A percentile compares a stretch with the other conserved stretches of the same genome.
Conservation (phyloP, 2,329 filamentous ascomycete genomes). For the Venturia carpophila region DNA sequence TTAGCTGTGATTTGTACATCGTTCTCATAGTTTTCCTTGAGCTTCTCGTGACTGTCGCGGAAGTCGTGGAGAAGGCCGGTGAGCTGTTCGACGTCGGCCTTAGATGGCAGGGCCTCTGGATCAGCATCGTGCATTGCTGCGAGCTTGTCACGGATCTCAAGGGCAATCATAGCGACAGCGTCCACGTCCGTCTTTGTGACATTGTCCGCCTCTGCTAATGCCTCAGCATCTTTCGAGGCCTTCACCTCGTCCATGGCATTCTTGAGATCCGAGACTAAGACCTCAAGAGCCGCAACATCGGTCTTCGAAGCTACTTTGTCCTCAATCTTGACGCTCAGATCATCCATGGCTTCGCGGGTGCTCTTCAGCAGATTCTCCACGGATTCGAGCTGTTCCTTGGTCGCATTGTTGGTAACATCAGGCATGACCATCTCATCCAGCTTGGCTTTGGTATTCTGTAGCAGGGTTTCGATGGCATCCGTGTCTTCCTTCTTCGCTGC, state of each 20-base stretch:
- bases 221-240: slow-evolving; percentile 38
- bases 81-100: slow-evolving; percentile 66
- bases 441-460: slow-evolving; percentile 81
- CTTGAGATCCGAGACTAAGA: slow-evolving; percentile 70
- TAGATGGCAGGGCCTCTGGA: slow-evolving; percentile 61
- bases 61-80: slow-evolving; percentile 43
- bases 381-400: slow-evolving; percentile 51
- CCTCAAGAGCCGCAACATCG: slow-evolving; percentile 68
- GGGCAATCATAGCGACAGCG: slow-evolving; percentile 66
- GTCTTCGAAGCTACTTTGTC: slow-evolving; percentile 64
- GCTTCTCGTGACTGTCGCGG: slow-evolving; percentile 53
- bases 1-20: slow-evolving; percentile 69
- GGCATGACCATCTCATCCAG: slow-evolving; percentile 67
- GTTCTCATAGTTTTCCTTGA: slow-evolving; percentile 65
- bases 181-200: slow-evolving; percentile 78
- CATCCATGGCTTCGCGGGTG: slow-evolving; percentile 63
- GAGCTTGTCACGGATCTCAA: slow-evolving; percentile 75
- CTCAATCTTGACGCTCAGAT: slow-evolving; percentile 60
- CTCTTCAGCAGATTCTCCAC: slow-evolving; percentile 64
- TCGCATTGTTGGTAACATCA: slow-evolving; percentile 61
- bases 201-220: slow-evolving; percentile 41
- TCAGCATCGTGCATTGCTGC: slow-evolving; percentile 66
- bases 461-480: slow-evolving; percentile 80
- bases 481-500: slow-evolving; percentile 72
- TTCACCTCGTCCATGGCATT: slow-evolving; percentile 62